A percentile compares a stretch with the other conserved stretches of the same genome.
These are phyloP conservation scores for Phytophthora kernoviae DNA, from an alignment of 352 stramenopile species.

Conservation along the genomic window DNA sequence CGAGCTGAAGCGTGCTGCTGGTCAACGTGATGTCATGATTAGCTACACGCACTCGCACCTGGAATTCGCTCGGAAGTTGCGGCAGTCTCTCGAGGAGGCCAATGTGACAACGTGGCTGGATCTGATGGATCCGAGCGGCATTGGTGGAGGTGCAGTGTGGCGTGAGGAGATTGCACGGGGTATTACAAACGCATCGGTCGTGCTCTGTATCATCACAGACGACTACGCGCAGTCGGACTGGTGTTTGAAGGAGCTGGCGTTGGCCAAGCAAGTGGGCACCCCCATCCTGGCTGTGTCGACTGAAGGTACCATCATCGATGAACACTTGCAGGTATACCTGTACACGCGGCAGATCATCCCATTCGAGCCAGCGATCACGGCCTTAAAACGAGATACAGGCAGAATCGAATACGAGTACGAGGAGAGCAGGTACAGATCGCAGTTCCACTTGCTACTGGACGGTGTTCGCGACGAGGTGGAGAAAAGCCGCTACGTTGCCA, in stretches of 20 bases:
- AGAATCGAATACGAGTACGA: slow-evolving; percentile 1
- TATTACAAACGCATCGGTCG: slow-evolving; percentile 67
- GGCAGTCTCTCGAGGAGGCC: slow-evolving; percentile 55
- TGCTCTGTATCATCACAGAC: slow-evolving; percentile 72
- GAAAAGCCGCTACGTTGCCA: slow-evolving; percentile 32
- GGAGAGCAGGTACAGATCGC: background rate
- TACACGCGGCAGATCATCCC: slow-evolving; percentile 77
- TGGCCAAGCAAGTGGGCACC: slow-evolving; percentile 74
- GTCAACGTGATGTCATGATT: slow-evolving; percentile 81
- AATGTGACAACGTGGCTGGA: slow-evolving; percentile 81
- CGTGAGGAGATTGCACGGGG: slow-evolving; percentile 71
- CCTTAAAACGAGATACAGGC: slow-evolving; percentile 13
- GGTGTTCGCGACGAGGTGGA: slow-evolving; percentile 44
- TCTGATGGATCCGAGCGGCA: slow-evolving; percentile 77
- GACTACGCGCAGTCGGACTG: slow-evolving; percentile 74
- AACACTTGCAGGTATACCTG: slow-evolving; percentile 74
- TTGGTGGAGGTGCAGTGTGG: slow-evolving; percentile 73
- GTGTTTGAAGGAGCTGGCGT: slow-evolving; percentile 74
- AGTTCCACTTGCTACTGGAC: slow-evolving; percentile 41
- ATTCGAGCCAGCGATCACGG: slow-evolving; percentile 63
- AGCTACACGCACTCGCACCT: slow-evolving; percentile 83
- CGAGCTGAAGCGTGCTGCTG: slow-evolving; percentile 68
- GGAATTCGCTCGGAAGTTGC: slow-evolving; percentile 74
- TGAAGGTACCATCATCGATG: slow-evolving; percentile 57
- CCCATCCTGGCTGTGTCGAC: slow-evolving; percentile 72